Evolutionary conservation across 495 filamentous ascomycete species (phyloP).

Genomic region (Cenococcum geophilum): DNA sequence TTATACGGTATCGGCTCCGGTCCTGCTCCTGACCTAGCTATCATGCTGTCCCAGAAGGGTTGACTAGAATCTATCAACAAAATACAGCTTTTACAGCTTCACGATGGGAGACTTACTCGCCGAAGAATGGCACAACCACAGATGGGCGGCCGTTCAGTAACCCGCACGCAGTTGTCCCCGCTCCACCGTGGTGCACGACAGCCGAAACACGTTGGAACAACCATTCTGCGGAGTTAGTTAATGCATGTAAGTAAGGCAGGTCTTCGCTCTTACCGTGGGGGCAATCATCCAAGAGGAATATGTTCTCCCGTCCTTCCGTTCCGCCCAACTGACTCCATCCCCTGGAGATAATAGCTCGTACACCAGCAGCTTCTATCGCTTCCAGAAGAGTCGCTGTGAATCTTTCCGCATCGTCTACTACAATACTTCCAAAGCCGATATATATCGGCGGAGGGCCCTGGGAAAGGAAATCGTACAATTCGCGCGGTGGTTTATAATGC

Average conservation of each 20-base stretch:
- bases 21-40: slow-evolving; percentile 65
- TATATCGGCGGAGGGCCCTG: slow-evolving; percentile 74
- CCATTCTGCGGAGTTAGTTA: slow-evolving; percentile 50
- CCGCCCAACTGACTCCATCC: slow-evolving; percentile 74
- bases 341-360: slow-evolving; percentile 70
- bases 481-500: slow-evolving; percentile 45
- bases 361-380: slow-evolving; percentile 87
- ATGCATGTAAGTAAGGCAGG: background rate
- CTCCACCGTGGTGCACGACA: slow-evolving; percentile 78
- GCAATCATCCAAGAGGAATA: too few relatives aligned
- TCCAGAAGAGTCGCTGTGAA: slow-evolving; percentile 87
- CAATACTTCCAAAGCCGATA: slow-evolving; percentile 92
- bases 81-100: background rate
- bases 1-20: slow-evolving; percentile 66
- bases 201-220: slow-evolving; percentile 67
- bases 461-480: slow-evolving; percentile 58
- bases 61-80: slow-evolving; percentile 1
- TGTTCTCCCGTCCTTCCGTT: slow-evolving; percentile 36
- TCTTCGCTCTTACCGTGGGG: too few relatives aligned
- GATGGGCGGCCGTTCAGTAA: slow-evolving; percentile 64
- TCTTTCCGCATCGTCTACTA: slow-evolving; percentile 78
- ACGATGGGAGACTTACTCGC: slow-evolving; percentile 42
- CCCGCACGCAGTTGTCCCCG: slow-evolving; percentile 73
- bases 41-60: slow-evolving; percentile 70
- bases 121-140: slow-evolving; percentile 76